Evolutionary conservation across 1,284 basidiomycete species (phyloP), one percentile per base, ranked within the genome.

Genomic region (Volvariella volvacea): DNA sequence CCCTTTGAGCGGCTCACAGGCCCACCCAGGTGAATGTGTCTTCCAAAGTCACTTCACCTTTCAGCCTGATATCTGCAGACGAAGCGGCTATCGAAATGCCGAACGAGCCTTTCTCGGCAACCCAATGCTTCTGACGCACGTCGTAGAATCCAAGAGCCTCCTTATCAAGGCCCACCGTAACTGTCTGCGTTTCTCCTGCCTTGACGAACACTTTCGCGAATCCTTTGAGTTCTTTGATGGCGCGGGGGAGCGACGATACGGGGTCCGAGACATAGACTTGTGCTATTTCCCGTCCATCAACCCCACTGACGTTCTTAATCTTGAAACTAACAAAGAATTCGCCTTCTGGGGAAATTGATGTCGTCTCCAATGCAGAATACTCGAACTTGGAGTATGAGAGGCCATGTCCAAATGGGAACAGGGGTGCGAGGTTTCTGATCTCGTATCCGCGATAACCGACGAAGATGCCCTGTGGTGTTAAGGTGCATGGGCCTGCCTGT

Each of bases 311-410:
- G 53, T 75, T 76, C 40, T 54, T 65, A 40, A 77, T 49, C 6
- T 48, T 60, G 58, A 75, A 65, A 3, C 59, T 55, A 4, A 73
- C 57, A 1, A 53, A 59, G 52, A 72, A 68, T 3, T 60, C 52
- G 21, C 65, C 65, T 16, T 57, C 59, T 3, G 54, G 17, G 9
- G 60, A 59, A 21, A 67, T 52, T 8, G 47, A n/a, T 2, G 60
- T 57, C 14, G 58, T 50, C 14, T 56, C 43, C 32, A 73, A 55
- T 39, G 60, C 53, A 16, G 62, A 62, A 49, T 71, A 73, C 36
- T 64, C 55, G 51, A 77, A 78, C 4, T 65, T 60, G 1, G 78
- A 68, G 56, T 80, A 79, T 15, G 73, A 73, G 14, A 80, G 63
- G 30, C 70, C 70, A 47, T 59, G 62, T 25, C 76, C 76, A 51